Base-by-base conservation (phyloP, 1,284 basidiomycete genomes). In the Anthracocystis walkeri region DNA sequence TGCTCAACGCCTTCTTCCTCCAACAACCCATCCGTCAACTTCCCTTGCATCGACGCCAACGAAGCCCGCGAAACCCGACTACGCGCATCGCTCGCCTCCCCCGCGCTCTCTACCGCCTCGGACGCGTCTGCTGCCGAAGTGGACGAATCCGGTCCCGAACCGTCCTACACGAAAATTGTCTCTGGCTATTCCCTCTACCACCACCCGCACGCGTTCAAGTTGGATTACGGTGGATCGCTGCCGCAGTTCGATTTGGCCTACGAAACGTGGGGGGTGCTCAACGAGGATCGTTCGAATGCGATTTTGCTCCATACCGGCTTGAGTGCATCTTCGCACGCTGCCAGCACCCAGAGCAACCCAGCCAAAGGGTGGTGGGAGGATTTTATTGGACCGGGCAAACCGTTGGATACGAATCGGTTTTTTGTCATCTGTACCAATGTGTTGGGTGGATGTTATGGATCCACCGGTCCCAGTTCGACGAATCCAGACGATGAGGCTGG, bases 391-490 rank as follows among this genome's bases (percentile, higher is more conserved):
- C 95, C 95, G 2, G 94, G 94, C 65, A 84, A 82, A 58, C 90
- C 95, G 3, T 88, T 99, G 38, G 97, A 99, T 87, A 98, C 96
- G 4, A 89, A 95, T 84, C 90, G 91, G 57, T 97, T 92, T 88
- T 98, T 93, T 86, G 88, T 99, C 83, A 91, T 99, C 52, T 99
- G 96, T 87, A 95, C 95, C 14, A 99, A 99, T 86, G 95, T 97
- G 60, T 89, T 99, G 33, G 96, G 96, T 4, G 95, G 97, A 0
- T 99, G 96, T 87, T 99, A 97, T 82, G 96, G 96, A 27, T 93
- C 93, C 4, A 98, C 97, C 0, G 96, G 97, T 1, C 96, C 96
- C 0, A 93, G 92, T 0, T 93, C 93, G 0, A 86, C 90, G 41
- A 90, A 95, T 76, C 90, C 92, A 68, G 85, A 77, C 89, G 81